phyloP scores from a whole-genome alignment of 768 basidiomycete species.

The Pleurotus pulmonarius region DNA sequence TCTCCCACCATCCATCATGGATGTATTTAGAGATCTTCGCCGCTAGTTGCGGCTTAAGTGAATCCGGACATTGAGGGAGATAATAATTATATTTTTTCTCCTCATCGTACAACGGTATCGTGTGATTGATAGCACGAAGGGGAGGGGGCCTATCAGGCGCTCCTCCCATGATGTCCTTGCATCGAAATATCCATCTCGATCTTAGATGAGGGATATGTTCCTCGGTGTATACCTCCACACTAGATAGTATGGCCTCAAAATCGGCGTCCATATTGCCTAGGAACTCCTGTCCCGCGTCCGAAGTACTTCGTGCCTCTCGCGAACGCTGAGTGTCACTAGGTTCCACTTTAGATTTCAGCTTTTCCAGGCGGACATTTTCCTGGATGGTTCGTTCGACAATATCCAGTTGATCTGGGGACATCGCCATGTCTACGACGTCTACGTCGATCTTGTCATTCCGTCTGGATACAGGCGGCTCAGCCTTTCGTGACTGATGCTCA shows the following conservation, averaged over 20 bases:
- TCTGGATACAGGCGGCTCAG: not conserved
- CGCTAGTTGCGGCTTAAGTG: slow-evolving; percentile 21
- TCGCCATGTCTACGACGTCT: not conserved
- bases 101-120: slow-evolving; percentile 32
- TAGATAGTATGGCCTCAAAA: no score
- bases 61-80: slow-evolving; percentile 26
- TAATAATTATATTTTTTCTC: slow-evolving; percentile 24
- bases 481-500: not conserved
- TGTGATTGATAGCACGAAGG: slow-evolving; percentile 31
- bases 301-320: no score
- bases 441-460: not conserved
- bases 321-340: slow-evolving; percentile 15
- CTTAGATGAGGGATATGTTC: slow-evolving; percentile 9
- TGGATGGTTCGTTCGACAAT: not conserved
- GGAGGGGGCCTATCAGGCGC: slow-evolving; percentile 26
- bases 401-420: not conserved
- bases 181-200: slow-evolving; percentile 18
- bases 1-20: slow-evolving; percentile 31
- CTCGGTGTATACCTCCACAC: not conserved
- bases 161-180: slow-evolving; percentile 19
- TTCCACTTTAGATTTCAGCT: no score
- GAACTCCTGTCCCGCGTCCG: no score
- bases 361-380: not conserved
- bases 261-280: not conserved
- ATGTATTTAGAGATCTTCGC: slow-evolving; percentile 28